Percentiles rank a stretch among this genome's conserved stretches.
Conservation (phyloP, 805 yeast species). For the Priceomyces castillae region DNA sequence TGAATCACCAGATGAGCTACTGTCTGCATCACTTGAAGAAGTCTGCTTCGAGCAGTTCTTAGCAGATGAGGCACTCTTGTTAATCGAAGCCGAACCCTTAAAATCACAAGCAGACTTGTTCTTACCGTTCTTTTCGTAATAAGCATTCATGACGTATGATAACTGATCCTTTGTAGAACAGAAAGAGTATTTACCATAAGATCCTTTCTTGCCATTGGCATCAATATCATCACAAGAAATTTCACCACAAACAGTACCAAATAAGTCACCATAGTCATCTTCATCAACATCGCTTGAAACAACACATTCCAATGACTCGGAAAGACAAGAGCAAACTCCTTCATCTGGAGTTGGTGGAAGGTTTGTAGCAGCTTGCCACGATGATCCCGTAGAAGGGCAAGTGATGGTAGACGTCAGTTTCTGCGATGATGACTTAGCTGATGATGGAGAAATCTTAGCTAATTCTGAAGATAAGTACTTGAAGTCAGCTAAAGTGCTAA, state of each 20-base stretch:
- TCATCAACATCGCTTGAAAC: constrained; percentile 25
- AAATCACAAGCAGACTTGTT: constrained; percentile 34
- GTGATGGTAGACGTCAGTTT: constrained; percentile 28
- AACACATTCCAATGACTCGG: constrained; percentile 33
- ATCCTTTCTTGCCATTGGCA: constrained; percentile 38
- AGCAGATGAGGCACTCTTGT: constrained; percentile 14
- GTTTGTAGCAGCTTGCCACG: constrained; percentile 38
- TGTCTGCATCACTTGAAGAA: constrained; percentile 9
- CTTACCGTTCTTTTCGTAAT: constrained; percentile 31
- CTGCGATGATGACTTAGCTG: constrained; percentile 18
- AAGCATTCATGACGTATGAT: constrained; percentile 37
- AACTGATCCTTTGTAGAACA: constrained; percentile 36
- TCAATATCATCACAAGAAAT: constrained; percentile 33
- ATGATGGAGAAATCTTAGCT: constrained; percentile 39
- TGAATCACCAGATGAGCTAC: constrained; percentile 17
- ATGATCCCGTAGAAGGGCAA: constrained; percentile 33
- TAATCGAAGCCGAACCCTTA: constrained; percentile 39
- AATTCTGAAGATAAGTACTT: constrained; percentile 61
- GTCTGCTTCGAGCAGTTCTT: constrained; percentile 29
- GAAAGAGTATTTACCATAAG: constrained; percentile 41
- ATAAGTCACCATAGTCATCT: constrained; percentile 35
- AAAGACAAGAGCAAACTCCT: constrained; percentile 36
- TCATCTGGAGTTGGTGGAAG: constrained; percentile 46
- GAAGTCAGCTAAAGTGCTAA: constrained; percentile 62
- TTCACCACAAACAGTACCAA: constrained; percentile 29